Conservation (phyloP, 2,329 filamentous ascomycete genomes). For the Colletotrichum falcatum region DNA sequence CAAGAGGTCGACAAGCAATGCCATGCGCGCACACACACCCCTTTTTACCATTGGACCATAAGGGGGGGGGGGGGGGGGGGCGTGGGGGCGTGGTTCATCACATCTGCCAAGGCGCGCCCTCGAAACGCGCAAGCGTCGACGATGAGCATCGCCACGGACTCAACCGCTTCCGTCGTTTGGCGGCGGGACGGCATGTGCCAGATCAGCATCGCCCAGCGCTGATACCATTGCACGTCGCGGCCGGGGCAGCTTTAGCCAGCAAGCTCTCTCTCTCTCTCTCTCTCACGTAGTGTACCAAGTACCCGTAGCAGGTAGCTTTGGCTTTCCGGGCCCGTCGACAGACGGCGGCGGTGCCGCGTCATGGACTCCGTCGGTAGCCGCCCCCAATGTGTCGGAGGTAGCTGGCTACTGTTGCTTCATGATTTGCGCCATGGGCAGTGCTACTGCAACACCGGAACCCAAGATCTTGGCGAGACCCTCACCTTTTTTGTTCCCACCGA, state of each 20-base stretch:
- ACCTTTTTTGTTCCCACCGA: background rate
- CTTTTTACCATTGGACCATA: background rate
- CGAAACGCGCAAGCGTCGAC: conserved; percentile 30
- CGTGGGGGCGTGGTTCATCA: no score
- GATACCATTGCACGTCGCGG: background rate
- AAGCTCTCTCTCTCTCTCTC: no score
- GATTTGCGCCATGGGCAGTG: background rate
- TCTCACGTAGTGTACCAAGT: no score
- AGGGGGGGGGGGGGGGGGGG: no score
- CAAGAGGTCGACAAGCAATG: no score
- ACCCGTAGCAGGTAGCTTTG: no score
- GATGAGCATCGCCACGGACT: conserved; percentile 29
- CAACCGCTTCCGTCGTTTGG: conserved; percentile 22
- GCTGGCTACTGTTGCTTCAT: background rate
- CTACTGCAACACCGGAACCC: conserved; percentile 1
- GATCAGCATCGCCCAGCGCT: conserved; percentile 19
- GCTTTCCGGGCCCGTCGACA: no score
- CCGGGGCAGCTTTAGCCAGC: background rate
- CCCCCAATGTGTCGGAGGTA: background rate
- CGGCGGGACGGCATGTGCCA: background rate
- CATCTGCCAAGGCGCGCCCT: conserved; percentile 36
- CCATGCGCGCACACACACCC: background rate
- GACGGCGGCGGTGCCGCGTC: no score
- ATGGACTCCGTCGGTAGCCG: no score
- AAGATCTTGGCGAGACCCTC: conserved; percentile 34